Evolutionary conservation across 1,284 basidiomycete genomes (phyloP).

Genomic region (Austropuccinia psidii): DNA sequence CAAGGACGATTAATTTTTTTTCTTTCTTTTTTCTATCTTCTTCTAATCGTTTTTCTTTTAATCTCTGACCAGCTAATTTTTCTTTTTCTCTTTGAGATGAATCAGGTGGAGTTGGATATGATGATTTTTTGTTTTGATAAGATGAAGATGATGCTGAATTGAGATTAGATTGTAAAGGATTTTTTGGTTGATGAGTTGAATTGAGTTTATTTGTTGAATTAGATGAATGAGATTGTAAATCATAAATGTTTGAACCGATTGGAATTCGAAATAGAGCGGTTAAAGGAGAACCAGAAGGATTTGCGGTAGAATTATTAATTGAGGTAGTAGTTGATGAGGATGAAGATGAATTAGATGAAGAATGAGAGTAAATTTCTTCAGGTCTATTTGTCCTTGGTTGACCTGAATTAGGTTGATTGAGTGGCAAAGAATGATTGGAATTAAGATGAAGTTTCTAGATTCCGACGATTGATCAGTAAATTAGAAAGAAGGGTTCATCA

Average conservation of each 20-base stretch:
- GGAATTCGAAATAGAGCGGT: conserved; percentile 25
- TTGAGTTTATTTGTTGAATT: not conserved
- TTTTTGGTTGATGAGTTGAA: not conserved
- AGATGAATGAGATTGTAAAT: not conserved
- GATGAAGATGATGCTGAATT: not conserved
- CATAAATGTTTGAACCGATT: conserved; percentile 4
- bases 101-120: not conserved
- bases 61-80: conserved; percentile 19
- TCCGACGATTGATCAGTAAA: not conserved
- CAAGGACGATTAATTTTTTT: conserved; percentile 25
- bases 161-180: not conserved
- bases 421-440: conserved; percentile 7
- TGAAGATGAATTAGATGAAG: too few species aligned
- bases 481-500: not conserved
- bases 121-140: not conserved
- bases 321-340: too few species aligned
- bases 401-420: conserved; percentile 22
- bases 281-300: not conserved
- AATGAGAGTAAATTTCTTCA: conserved; percentile 33
- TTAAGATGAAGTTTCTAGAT: conserved; percentile 18
- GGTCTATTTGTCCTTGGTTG: conserved; percentile 11
- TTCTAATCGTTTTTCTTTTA: conserved; percentile 28
- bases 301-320: not conserved
- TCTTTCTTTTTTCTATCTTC: conserved; percentile 34
- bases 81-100: conserved; percentile 18